A percentile compares a stretch with the other conserved stretches of the same genome.
Conservation (phyloP, 805 yeast species). For the Suhomyces xylopsoci region DNA sequence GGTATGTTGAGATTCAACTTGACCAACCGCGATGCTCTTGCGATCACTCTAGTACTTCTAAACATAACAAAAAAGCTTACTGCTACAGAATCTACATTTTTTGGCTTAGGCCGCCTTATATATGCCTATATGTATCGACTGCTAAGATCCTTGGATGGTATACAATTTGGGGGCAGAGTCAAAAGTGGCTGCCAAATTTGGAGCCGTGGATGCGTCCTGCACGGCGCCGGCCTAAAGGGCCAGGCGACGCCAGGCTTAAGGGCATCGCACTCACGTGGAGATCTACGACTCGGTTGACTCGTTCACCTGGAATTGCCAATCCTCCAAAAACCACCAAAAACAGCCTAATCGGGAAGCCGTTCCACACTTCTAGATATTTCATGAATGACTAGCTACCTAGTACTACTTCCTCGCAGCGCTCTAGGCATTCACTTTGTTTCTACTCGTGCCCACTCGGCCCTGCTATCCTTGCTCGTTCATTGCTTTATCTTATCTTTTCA, state of each 20-base stretch:
- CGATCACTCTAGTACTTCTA: neutral
- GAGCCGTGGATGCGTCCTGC: neutral
- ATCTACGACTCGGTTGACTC: neutral
- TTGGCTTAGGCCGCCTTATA: neutral
- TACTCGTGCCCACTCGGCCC: too few relatives aligned
- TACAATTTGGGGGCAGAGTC: neutral
- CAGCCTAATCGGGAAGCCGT: too few relatives aligned
- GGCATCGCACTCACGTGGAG: neutral
- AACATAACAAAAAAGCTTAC: neutral
- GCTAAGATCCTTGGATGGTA: neutral
- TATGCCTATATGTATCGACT: neutral
- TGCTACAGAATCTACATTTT: neutral
- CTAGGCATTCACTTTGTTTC: too few relatives aligned
- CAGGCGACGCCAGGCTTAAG: neutral
- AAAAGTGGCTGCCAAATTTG: neutral
- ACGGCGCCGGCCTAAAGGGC: neutral
- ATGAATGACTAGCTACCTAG: too few relatives aligned
- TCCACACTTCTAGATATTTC: too few relatives aligned
- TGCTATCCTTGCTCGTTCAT: too few relatives aligned
- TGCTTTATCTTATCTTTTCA: neutral
- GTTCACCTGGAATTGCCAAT: neutral
- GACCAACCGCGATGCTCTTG: slow-evolving; percentile 5
- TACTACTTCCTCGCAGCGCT: too few relatives aligned
- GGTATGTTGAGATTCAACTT: too few relatives aligned
- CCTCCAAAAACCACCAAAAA: too few relatives aligned